Percentiles rank a stretch among this genome's conserved stretches.
Conservation (phyloP, 495 filamentous ascomycete genomes). For the Aspergillus egyptiacus region DNA sequence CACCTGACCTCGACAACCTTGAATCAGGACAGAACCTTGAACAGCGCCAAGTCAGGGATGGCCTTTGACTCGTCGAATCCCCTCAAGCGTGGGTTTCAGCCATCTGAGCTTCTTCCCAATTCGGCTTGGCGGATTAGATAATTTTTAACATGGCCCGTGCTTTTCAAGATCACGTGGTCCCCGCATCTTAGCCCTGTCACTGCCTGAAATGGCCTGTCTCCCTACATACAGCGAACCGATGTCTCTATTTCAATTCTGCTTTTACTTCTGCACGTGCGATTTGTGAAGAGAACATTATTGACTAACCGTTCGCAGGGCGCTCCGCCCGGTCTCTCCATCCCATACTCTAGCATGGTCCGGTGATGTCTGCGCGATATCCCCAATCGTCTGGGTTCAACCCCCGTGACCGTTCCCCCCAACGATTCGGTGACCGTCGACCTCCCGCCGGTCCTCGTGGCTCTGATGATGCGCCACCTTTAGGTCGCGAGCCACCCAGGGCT, state of each 20-base stretch:
- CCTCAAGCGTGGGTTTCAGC: not conserved
- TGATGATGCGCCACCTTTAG: constrained; percentile 35
- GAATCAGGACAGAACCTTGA: constrained; percentile 19
- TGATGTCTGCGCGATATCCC: constrained; percentile 45
- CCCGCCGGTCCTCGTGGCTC: constrained; percentile 35
- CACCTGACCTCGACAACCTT: constrained; percentile 14
- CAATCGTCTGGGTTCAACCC: constrained; percentile 44
- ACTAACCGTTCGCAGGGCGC: constrained; percentile 21
- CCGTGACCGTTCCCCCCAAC: constrained; percentile 44
- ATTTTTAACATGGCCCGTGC: constrained; percentile 21
- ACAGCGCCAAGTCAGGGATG: constrained; percentile 16
- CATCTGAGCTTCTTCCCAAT: constrained; percentile 10
- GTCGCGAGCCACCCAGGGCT: constrained; percentile 59
- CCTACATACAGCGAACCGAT: not conserved
- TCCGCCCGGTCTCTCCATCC: constrained; percentile 16
- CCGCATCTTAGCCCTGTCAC: constrained; percentile 12
- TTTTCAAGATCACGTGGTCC: constrained; percentile 24
- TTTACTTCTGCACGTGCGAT: not conserved
- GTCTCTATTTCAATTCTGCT: not conserved
- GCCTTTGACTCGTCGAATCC: not conserved
- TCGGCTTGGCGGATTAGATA: constrained; percentile 14
- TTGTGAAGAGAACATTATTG: not conserved
- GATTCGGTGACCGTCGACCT: constrained; percentile 43
- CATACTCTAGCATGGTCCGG: constrained; percentile 40
- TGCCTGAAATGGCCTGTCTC: not conserved